Evolutionary conservation across 306 rosid genomes (phyloP).

Genomic region (Dicorynia guianensis): DNA sequence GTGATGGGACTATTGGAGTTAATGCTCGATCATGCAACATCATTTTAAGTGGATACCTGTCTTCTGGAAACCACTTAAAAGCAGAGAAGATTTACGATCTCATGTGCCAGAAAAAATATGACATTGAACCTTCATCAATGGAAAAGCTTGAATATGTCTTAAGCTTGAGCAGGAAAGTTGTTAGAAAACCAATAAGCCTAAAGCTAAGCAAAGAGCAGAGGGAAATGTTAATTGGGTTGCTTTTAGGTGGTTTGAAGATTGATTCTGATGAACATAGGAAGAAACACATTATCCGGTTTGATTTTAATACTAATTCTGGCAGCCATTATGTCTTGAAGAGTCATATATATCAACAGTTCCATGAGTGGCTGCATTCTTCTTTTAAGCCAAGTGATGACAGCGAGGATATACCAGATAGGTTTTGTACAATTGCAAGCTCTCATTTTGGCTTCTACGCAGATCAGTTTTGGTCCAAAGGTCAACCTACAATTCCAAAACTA

Average conservation of each 20-base stretch:
- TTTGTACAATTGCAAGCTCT: slow-evolving; percentile 72
- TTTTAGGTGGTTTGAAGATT: slow-evolving; percentile 83
- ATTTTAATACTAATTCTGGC: slow-evolving; percentile 62
- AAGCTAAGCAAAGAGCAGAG: slow-evolving; percentile 88
- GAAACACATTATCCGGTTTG: slow-evolving; percentile 71
- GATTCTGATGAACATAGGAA: slow-evolving; percentile 76
- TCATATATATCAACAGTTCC: slow-evolving; percentile 70
- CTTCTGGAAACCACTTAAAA: slow-evolving; percentile 64
- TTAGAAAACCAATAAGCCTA: slow-evolving; percentile 65
- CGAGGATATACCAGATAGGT: slow-evolving; percentile 62
- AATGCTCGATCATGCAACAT: slow-evolving; percentile 83
- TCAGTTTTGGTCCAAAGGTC: slow-evolving; percentile 90
- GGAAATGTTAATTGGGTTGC: slow-evolving; percentile 83
- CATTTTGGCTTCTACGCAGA: slow-evolving; percentile 82
- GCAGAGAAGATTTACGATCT: slow-evolving; percentile 79
- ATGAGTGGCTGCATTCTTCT: slow-evolving; percentile 92
- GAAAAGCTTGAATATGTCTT: slow-evolving; percentile 78
- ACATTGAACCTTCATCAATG: slow-evolving; percentile 64
- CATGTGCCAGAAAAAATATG: slow-evolving; percentile 84
- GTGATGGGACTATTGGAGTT: slow-evolving; percentile 64
- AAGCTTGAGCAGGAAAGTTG: slow-evolving; percentile 69
- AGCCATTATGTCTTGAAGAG: slow-evolving; percentile 64
- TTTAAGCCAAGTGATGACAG: slow-evolving; percentile 58
- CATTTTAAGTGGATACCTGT: slow-evolving; percentile 78
- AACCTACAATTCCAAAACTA: slow-evolving; percentile 72